These are phyloP conservation scores for Cunninghamia lanceolata DNA, from an alignment of 75 land plant species.

Conservation along the genomic window DNA sequence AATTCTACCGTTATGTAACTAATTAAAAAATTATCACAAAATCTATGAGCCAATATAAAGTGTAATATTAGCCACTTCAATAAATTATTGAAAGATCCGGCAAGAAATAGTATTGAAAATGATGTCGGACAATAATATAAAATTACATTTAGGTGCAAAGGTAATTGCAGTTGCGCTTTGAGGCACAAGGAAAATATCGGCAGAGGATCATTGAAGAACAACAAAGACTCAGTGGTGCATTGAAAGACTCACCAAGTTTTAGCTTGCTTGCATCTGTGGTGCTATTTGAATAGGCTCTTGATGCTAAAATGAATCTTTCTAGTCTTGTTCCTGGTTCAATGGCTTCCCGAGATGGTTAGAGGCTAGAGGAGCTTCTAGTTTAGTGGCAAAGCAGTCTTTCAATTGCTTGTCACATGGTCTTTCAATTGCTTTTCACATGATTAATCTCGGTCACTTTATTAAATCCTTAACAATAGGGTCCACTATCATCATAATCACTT, in stretches of 20 bases:
- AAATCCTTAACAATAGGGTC: slow-evolving; percentile 9
- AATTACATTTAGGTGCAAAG: slow-evolving; percentile 69
- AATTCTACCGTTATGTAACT: too few species aligned
- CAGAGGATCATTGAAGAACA: slow-evolving; percentile 96
- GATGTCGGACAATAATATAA: background rate
- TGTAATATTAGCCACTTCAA: too few species aligned
- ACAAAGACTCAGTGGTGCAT: slow-evolving; percentile 59
- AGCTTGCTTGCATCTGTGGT: slow-evolving; percentile 16
- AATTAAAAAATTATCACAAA: too few species aligned
- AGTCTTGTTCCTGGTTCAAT: background rate
- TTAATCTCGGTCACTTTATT: slow-evolving; percentile 4
- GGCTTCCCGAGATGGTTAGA: slow-evolving; percentile 3
- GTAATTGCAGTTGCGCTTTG: slow-evolving; percentile 88
- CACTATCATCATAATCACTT: slow-evolving; percentile 2
- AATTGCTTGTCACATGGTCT: slow-evolving; percentile 7
- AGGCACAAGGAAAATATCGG: slow-evolving; percentile 93
- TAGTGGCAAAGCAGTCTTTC: slow-evolving; percentile 1
- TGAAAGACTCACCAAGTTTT: slow-evolving; percentile 23
- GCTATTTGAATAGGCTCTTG: background rate
- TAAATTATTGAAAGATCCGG: too few species aligned
- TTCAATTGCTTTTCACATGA: too few species aligned
- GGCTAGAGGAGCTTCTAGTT: slow-evolving; percentile 8
- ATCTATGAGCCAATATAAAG: too few species aligned
- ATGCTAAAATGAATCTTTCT: background rate
- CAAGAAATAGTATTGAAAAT: too few species aligned